Conservation (phyloP, 306 rosid species). For the Hylodesmum podocarpum region DNA sequence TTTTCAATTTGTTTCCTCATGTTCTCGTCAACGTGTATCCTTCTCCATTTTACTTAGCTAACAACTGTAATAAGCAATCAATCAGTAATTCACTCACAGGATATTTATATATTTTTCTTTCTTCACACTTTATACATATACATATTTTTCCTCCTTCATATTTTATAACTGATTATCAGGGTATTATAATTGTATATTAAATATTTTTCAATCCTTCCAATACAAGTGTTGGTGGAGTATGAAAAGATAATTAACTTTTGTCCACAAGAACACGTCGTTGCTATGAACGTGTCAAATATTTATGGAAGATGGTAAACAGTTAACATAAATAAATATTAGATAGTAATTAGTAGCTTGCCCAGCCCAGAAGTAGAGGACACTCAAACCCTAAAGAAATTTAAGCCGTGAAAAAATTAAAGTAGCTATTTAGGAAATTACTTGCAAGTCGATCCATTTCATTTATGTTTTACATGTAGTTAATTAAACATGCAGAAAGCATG, state of each 20-base stretch:
- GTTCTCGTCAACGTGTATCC: too few relatives aligned
- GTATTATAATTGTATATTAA: too few relatives aligned
- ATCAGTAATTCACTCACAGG: too few relatives aligned
- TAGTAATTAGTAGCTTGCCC: not conserved
- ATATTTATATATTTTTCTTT: too few relatives aligned
- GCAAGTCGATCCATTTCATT: not conserved
- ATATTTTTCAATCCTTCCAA: too few relatives aligned
- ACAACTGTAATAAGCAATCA: too few relatives aligned
- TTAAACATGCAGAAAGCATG: not conserved
- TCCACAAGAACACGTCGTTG: not conserved
- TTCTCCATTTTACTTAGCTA: too few relatives aligned
- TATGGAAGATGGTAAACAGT: not conserved
- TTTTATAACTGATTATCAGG: too few relatives aligned
- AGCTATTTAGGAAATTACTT: not conserved
- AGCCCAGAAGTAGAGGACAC: not conserved
- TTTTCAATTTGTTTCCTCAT: too few relatives aligned
- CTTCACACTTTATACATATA: not conserved
- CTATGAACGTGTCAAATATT: not conserved
- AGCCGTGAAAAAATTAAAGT: not conserved
- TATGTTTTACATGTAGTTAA: not conserved
- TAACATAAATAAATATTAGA: slow-evolving; percentile 1
- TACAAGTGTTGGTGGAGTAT: not conserved
- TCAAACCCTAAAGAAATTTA: not conserved
- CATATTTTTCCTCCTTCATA: not conserved
- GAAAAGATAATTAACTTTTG: not conserved